Base-by-base conservation (phyloP, 768 basidiomycete species). In the Rhizopogon sp. region DNA sequence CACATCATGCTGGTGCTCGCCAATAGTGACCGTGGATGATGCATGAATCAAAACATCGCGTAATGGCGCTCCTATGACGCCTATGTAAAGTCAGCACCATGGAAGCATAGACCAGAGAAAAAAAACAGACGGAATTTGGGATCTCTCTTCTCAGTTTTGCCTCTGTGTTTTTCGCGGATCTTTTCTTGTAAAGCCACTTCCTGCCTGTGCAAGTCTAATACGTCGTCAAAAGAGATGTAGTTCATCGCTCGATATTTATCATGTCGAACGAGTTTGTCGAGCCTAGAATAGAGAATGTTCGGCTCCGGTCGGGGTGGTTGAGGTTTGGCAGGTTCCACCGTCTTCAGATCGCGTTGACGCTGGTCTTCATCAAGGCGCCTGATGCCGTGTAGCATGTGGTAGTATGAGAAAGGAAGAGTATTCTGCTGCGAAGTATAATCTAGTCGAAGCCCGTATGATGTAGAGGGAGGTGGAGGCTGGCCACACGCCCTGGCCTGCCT, bases 1-100 rank as follows among this genome's bases (percentile, higher is more conserved):
- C 1, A 77, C 57, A 54, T 72, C 54, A 43, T 78, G 71, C 41
- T 68, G 67, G 37, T 68, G 70, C 16, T 75, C 75, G 3, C 69
- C 70, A 3, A 77, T 59, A 29, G 67, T 56, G 16, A 74, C 67
- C 13, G 64, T 54, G 3, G 67, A 60, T 16, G 73, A 69, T 2
- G 72, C 70, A 33, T 66, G 64, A 13, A 68, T 53, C 7, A 73
- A 54, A 5, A 71, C 64, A 16, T 74, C 67, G 14, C 67, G 63
- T 42, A 77, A 62, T 0, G 72, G 61, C n/a, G 69, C 59, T 0
- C 72, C 74, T 49, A 77, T 72, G 7, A 70, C 67, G 28, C 65
- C 76, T 77, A 49, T 10, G 3, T 5, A 55, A 43, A 13, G 40
- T 55, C 22, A 52, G 22, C n/a, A n/a, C 28, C 3, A 17, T 1